Base-by-base conservation (phyloP, 352 stramenopile genomes). In the Phytophthora litchii region DNA sequence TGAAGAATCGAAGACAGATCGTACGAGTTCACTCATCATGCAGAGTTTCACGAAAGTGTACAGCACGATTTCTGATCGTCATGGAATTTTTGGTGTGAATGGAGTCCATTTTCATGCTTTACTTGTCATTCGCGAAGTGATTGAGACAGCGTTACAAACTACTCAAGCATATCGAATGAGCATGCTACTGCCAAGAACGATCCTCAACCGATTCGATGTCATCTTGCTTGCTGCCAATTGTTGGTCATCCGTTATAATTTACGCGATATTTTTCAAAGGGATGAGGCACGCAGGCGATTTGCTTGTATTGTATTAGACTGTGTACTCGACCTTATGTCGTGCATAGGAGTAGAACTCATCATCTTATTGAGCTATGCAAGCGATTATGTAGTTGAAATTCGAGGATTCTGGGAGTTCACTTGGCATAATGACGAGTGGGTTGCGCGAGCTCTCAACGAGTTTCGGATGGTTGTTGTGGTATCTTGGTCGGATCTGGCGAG, bases 201-300 rank as follows among this genome's bases (percentile, higher is more conserved):
- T 63, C 16, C 60, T 80, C n/a, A 73, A 80, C n/a, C 43, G 52
- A 1, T 60, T 77, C n/a, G 71, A 66, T 25, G 67, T 67, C 1
- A 16, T 51, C 7, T 21, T 79, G 13, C 31, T 79, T 3, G 52
- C 64, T 7, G 2, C 50, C 6, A 73, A 73, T n/a, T 73, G 49
- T 29, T 73, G 54, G 59, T 48, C 51, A 3, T 52, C 55, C 2
- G 43, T 47, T 7, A n/a, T 70, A 11, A 20, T 68, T 0, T 49
- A 57, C 52, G 53, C 50, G 0, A 3, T 16, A 3, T 46, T 64
- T 1, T 43, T 60, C 11, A 55, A 38, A 14, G 46, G 34, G 25
- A 66, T 14, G 59, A 69, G 34, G 35, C 50, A 3, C 35, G 27
- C 12, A 54, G 25, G 16, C 48, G 60, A 11, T 60, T 70, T 17